Conservation (phyloP, 2,329 filamentous ascomycete species). For the Periconia digitata region DNA sequence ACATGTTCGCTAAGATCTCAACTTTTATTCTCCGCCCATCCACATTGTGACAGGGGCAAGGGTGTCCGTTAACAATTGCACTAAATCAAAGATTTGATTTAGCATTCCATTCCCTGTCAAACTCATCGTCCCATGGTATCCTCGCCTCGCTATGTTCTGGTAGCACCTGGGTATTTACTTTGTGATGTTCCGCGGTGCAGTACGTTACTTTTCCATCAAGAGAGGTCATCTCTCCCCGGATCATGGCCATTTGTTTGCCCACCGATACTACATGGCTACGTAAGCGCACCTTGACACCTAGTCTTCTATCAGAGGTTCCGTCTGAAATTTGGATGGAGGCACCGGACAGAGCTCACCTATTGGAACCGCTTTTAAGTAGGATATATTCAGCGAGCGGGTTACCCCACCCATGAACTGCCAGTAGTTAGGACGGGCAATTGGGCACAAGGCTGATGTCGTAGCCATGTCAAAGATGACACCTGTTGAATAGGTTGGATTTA, state of each 20-base stretch:
- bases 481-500: too few relatives aligned
- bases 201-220: constrained; percentile 52
- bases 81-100: background rate
- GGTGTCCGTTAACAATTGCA: too few relatives aligned
- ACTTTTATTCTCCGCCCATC: too few relatives aligned
- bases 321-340: background rate
- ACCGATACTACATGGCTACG: constrained; percentile 48
- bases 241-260: constrained; percentile 56
- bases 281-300: constrained; percentile 45
- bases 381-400: constrained; percentile 54
- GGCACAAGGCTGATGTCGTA: constrained; percentile 54
- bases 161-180: constrained; percentile 49
- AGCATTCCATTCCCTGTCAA: constrained; percentile 32
- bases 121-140: constrained; percentile 50
- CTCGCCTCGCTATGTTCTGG: constrained; percentile 43
- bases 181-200: constrained; percentile 57
- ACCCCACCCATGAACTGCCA: constrained; percentile 59
- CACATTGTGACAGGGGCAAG: too few relatives aligned
- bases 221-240: constrained; percentile 53
- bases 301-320: background rate
- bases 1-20: too few relatives aligned
- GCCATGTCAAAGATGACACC: constrained; percentile 34
- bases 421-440: constrained; percentile 50
- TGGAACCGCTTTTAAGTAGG: constrained; percentile 54
- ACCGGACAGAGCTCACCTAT: constrained; percentile 28